Base-by-base conservation (phyloP, 148 eudicot species). In the Arctostaphylos glauca region DNA sequence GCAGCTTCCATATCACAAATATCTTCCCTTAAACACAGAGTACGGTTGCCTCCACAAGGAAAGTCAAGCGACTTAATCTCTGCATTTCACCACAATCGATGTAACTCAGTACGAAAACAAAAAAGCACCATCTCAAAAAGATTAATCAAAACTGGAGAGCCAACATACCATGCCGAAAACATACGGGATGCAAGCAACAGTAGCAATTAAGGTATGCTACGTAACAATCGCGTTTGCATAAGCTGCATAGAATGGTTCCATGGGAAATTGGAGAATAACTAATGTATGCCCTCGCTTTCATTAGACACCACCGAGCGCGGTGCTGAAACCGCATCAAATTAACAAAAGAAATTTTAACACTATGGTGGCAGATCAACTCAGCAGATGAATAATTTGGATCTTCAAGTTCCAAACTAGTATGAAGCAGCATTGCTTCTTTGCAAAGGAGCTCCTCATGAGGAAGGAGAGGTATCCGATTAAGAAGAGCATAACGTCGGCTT, bases 391-490 rank as follows among this genome's bases (percentile, higher is more conserved):
- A 78, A 77, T 92, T 87, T 52, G 86, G 78, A 86, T 84, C 86
- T 84, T 80, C 90, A 23, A 86, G 64, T 82, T 89, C 93, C 73
- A 82, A 71, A 75, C 83, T 89, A 60, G 59, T 86, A 85, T 79
- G 78, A 68, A 96, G 90, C 83, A 85, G 79, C 96, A 94, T 90
- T 56, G 99, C 98, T 89, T 96, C 99, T 92, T 92, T 93, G 89
- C 99, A 94, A 54, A 96, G 94, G 80, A 96, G 97, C 78, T 96
- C 99, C 88, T 96, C 99, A 21, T 90, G 94, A 48, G 99, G 98
- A 83, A 96, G 93, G 82, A 96, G 89, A 84, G 99, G 99, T 83
- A 89, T 68, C 87, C 98, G 91, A 82, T 93, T 93, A 46, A 96
- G 94, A 88, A 91, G 90, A 56, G 99, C 92, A 89, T 96, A 96